Conservation (phyloP, 208 protist species). For the Leptomonas pyrrhocoris region DNA sequence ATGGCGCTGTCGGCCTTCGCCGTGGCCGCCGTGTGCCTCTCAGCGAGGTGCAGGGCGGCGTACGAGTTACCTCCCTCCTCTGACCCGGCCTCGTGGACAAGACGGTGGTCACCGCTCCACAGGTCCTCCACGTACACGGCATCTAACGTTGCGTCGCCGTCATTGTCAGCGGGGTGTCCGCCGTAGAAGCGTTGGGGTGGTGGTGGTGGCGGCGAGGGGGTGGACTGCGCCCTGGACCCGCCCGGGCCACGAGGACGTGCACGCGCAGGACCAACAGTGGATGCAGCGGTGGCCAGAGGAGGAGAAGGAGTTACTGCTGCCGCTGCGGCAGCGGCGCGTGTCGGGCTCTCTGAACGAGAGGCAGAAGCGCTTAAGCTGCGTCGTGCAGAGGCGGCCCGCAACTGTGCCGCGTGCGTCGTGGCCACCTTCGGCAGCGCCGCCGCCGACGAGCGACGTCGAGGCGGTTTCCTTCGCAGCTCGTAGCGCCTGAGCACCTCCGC, state of each 20-base stretch:
- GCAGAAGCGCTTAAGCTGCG: constrained; percentile 1
- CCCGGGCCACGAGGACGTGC: neutral
- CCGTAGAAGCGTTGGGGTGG: too few species aligned
- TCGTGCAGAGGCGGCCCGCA: constrained; percentile 9
- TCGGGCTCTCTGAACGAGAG: constrained; percentile 5
- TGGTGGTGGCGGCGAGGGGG: neutral
- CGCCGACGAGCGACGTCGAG: neutral
- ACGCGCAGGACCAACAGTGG: neutral
- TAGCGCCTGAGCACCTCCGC: constrained; percentile 36
- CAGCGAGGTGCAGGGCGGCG: constrained; percentile 19
- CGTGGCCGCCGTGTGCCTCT: neutral
- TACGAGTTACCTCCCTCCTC: constrained; percentile 4
- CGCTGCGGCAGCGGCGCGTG: neutral
- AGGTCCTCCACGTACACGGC: constrained; percentile 31
- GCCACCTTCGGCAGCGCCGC: constrained; percentile 2
- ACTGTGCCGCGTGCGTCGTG: constrained; percentile 18
- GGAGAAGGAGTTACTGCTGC: neutral
- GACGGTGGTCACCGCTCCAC: neutral
- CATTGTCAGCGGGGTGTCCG: neutral
- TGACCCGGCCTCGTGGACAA: neutral
- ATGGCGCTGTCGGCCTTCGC: neutral
- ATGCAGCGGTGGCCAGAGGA: neutral
- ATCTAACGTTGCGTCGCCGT: constrained; percentile 35
- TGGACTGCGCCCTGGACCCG: neutral
- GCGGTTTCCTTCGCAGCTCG: constrained; percentile 25